Percentiles rank a stretch among this genome's conserved stretches.
These are phyloP conservation scores for Pyracantha coccinea DNA, from an alignment of 331 rosid genomes.

Conservation along the genomic window DNA sequence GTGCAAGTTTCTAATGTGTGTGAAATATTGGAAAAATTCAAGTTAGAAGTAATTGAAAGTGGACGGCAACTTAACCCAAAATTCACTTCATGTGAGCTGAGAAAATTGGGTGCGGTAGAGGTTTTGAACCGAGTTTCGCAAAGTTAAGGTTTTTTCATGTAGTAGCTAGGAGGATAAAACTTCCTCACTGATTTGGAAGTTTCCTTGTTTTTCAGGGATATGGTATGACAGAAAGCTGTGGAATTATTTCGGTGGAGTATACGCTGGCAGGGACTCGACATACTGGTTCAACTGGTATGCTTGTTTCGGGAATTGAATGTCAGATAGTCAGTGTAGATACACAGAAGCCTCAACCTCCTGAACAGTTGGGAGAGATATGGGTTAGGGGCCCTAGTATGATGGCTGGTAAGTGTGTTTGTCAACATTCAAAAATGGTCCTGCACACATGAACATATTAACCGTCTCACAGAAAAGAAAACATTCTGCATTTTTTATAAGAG, in stretches of 20 bases:
- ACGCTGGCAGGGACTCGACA: conserved; percentile 34
- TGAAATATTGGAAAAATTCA: neutral
- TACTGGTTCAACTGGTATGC: conserved; percentile 62
- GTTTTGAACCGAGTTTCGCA: neutral
- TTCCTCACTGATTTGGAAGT: neutral
- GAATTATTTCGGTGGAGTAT: conserved; percentile 48
- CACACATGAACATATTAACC: neutral
- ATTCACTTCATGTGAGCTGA: neutral
- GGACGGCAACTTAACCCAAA: neutral
- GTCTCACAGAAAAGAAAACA: neutral
- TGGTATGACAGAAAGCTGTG: conserved; percentile 94
- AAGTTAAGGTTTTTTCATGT: neutral
- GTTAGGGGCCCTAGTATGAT: conserved; percentile 84
- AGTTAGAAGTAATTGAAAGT: neutral
- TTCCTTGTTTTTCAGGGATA: conserved; percentile 57
- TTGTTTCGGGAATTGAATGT: conserved; percentile 60
- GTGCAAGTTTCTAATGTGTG: neutral
- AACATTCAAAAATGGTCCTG: neutral
- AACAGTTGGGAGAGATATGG: conserved; percentile 75
- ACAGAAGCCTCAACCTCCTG: conserved; percentile 68
- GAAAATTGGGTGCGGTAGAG: neutral
- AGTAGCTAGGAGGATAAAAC: neutral
- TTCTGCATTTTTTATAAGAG: neutral
- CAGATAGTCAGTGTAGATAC: conserved; percentile 69
- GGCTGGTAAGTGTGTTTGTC: conserved; percentile 36